A percentile compares a stretch with the other conserved stretches of the same genome.
These are phyloP conservation scores for Coelastrella sp. DNA, from an alignment of 139 green algal genomes.

Conservation along the genomic window DNA sequence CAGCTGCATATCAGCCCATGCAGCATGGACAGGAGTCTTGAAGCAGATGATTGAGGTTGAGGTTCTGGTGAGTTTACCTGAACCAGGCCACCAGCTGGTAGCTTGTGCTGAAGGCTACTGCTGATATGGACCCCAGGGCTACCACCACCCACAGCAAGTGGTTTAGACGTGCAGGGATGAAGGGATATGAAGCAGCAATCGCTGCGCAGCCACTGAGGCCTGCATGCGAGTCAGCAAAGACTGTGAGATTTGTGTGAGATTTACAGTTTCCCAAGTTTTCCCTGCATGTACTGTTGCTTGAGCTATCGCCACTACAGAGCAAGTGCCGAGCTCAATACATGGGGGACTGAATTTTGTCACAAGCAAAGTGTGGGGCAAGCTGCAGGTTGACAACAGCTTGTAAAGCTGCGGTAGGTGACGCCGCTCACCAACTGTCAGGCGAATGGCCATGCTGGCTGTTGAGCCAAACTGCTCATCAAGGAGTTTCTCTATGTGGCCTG, in stretches of 20 bases:
- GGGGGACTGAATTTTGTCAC: too few species aligned
- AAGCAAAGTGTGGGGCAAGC: too few species aligned
- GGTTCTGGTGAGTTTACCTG: background rate
- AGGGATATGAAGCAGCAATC: constrained; percentile 59
- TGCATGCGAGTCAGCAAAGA: background rate
- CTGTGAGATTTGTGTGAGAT: too few species aligned
- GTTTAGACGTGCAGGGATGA: constrained; percentile 53
- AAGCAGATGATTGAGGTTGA: too few species aligned
- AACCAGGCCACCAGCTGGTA: constrained; percentile 81
- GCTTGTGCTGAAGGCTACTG: constrained; percentile 79
- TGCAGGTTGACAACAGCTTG: too few species aligned
- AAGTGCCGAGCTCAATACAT: too few species aligned
- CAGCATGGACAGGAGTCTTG: too few species aligned
- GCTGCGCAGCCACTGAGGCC: constrained; percentile 50
- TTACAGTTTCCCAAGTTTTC: too few species aligned
- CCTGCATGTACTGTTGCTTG: too few species aligned
- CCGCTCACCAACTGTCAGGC: constrained; percentile 37
- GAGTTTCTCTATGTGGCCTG: constrained; percentile 52
- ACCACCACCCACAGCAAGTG: constrained; percentile 63
- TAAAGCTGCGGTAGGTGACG: too few species aligned
- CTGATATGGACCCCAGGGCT: constrained; percentile 68
- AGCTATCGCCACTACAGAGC: too few species aligned
- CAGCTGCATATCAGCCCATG: too few species aligned
- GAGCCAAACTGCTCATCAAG: constrained; percentile 71
- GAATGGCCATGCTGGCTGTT: constrained; percentile 53